A percentile compares a stretch with the other conserved stretches of the same genome.
These are phyloP conservation scores for Crithidia thermophila DNA, from an alignment of 208 protist species.

Conservation along the genomic window DNA sequence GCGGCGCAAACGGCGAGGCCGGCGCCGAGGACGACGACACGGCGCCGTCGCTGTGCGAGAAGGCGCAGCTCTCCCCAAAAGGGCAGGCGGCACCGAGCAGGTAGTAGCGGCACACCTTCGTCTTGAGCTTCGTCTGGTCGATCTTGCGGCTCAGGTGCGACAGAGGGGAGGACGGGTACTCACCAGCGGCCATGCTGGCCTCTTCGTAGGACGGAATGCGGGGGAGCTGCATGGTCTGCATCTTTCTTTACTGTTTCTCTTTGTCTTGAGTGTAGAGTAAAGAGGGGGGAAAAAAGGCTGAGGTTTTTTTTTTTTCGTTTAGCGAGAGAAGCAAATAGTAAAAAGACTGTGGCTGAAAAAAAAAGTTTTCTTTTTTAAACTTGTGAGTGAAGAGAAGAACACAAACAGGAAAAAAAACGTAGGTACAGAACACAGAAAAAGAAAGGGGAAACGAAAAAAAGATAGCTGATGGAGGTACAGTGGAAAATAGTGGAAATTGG, in stretches of 20 bases:
- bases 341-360: neutral
- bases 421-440: neutral
- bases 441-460: conserved; percentile 17
- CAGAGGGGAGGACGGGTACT: conserved; percentile 22
- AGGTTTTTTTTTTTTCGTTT: neutral
- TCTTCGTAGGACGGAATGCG: conserved; percentile 44
- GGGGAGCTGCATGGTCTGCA: conserved; percentile 24
- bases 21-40: conserved; percentile 20
- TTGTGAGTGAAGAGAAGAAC: neutral
- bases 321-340: neutral
- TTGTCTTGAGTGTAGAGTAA: neutral
- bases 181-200: conserved; percentile 31
- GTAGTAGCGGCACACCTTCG: conserved; percentile 89
- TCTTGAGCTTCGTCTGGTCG: conserved; percentile 87
- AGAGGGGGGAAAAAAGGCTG: neutral
- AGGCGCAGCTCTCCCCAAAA: conserved; percentile 86
- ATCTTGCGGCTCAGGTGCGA: conserved; percentile 51
- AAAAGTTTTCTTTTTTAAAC: conserved; percentile 1
- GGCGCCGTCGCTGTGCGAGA: conserved; percentile 77
- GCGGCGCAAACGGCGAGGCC: conserved; percentile 10
- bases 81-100: conserved; percentile 63
- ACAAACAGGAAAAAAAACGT: neutral
- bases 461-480: no score
- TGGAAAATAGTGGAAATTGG: no score
- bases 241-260: neutral